These are phyloP conservation scores for Crucihimalaya himalaica DNA, from an alignment of 345 rosid genomes.

Conservation along the genomic window DNA sequence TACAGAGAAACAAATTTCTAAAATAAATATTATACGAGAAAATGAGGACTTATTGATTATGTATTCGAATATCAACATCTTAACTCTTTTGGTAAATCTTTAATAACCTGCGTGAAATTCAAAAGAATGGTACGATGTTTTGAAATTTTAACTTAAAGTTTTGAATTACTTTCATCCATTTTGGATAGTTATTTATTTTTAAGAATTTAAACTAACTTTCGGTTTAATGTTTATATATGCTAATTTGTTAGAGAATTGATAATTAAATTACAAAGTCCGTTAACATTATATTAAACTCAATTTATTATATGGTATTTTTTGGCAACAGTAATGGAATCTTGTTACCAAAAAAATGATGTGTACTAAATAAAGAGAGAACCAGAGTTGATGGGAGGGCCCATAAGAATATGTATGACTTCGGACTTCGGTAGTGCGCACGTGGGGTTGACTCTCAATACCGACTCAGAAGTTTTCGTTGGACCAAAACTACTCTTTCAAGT, in stretches of 20 bases:
- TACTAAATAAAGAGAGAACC: slow-evolving; percentile 20
- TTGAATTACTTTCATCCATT: too few relatives aligned
- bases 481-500: slow-evolving; percentile 4
- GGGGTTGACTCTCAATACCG: slow-evolving; percentile 38
- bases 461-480: slow-evolving; percentile 22
- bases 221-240: too few relatives aligned
- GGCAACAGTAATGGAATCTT: slow-evolving; percentile 23
- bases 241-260: not conserved
- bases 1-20: not conserved
- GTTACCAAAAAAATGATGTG: slow-evolving; percentile 19
- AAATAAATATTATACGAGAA: not conserved
- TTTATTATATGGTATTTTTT: not conserved
- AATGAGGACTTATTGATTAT: too few relatives aligned
- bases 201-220: too few relatives aligned
- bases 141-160: not conserved
- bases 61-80: too few relatives aligned
- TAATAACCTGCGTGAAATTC: not conserved
- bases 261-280: not conserved
- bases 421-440: slow-evolving; percentile 37
- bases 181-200: too few relatives aligned
- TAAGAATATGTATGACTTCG: slow-evolving; percentile 27
- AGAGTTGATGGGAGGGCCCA: slow-evolving; percentile 18
- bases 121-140: not conserved
- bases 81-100: too few relatives aligned
- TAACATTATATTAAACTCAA: not conserved